Conservation (phyloP, 495 filamentous ascomycete genomes). For the Wilcoxina mikolae region DNA sequence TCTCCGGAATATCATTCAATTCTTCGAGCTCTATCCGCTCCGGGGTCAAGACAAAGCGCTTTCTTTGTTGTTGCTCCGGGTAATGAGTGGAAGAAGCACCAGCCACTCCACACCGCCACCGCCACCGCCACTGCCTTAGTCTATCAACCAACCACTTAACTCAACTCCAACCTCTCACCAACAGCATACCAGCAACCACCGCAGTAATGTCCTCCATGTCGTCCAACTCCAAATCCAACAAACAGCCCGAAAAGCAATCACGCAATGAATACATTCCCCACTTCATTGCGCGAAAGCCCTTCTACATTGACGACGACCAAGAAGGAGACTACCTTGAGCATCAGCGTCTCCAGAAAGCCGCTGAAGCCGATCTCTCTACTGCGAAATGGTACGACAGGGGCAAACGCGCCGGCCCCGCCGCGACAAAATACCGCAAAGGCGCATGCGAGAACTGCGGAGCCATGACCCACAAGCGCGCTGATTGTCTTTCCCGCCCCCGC, state of each 20-base stretch:
- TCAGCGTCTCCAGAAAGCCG: slow-evolving; percentile 66
- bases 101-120: background rate
- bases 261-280: slow-evolving; percentile 93
- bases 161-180: background rate
- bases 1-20: no score
- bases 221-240: slow-evolving; percentile 14
- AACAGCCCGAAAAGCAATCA: slow-evolving; percentile 28
- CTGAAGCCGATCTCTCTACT: slow-evolving; percentile 46
- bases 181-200: slow-evolving; percentile 17
- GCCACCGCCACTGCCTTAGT: background rate
- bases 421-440: slow-evolving; percentile 94
- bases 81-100: no score
- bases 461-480: slow-evolving; percentile 88
- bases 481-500: slow-evolving; percentile 77
- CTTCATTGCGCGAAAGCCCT: slow-evolving; percentile 96
- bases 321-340: slow-evolving; percentile 89
- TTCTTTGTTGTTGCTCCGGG: no score
- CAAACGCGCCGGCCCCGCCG: slow-evolving; percentile 61
- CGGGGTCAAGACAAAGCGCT: no score
- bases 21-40: no score
- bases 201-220: slow-evolving; percentile 30
- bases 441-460: slow-evolving; percentile 97
- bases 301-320: slow-evolving; percentile 75
- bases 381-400: slow-evolving; percentile 79
- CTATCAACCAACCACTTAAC: background rate